Conservation (phyloP, 2,329 filamentous ascomycete genomes). For the Xylaria sp. region DNA sequence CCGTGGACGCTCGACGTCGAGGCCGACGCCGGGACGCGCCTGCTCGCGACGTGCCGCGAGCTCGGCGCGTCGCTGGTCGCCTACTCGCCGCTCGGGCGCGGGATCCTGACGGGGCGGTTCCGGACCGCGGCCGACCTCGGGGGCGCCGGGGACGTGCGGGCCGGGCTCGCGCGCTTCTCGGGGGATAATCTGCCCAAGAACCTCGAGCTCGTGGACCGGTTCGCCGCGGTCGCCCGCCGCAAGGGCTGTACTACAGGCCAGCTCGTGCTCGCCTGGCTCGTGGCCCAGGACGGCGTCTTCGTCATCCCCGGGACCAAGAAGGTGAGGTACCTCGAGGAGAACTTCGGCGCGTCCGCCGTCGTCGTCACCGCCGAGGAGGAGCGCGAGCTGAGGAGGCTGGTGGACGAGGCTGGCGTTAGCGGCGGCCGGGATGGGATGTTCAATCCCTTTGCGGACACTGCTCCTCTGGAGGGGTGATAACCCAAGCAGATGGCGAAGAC, state of each 20-base stretch:
- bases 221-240: slow-evolving; percentile 32
- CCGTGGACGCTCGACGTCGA: slow-evolving; percentile 63
- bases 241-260: slow-evolving; percentile 52
- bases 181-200: slow-evolving; percentile 56
- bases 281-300: slow-evolving; percentile 47
- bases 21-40: slow-evolving; percentile 44
- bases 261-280: slow-evolving; percentile 60
- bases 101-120: slow-evolving; percentile 57
- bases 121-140: slow-evolving; percentile 50
- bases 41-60: slow-evolving; percentile 59
- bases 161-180: too few species aligned
- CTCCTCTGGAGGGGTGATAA: too few species aligned
- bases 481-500: too few species aligned
- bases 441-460: too few species aligned
- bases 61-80: slow-evolving; percentile 60
- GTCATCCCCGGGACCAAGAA: slow-evolving; percentile 45
- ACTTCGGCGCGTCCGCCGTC: slow-evolving; percentile 31
- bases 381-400: slow-evolving; percentile 24
- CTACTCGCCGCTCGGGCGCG: slow-evolving; percentile 62
- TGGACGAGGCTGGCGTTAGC: slow-evolving; percentile 8
- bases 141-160: too few species aligned
- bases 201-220: slow-evolving; percentile 33
- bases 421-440: too few species aligned
- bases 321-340: slow-evolving; percentile 41
- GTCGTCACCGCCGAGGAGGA: slow-evolving; percentile 31